These are phyloP conservation scores for Talaromyces sp. DNA, from an alignment of 2,329 filamentous ascomycete species.

Conservation along the genomic window DNA sequence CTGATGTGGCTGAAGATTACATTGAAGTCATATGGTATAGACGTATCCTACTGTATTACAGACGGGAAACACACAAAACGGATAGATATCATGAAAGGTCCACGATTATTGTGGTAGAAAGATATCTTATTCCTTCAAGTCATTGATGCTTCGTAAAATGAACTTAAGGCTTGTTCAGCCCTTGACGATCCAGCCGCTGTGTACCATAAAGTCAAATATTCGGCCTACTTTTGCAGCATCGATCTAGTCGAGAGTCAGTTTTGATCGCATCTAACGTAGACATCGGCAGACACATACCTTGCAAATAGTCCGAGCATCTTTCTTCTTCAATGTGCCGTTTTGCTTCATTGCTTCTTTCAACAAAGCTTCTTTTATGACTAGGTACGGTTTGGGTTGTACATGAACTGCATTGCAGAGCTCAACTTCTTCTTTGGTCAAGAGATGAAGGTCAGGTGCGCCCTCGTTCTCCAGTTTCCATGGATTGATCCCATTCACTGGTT, in stretches of 20 bases:
- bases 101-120: background rate
- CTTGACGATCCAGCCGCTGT: slow-evolving; percentile 87
- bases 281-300: slow-evolving; percentile 40
- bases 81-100: background rate
- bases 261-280: background rate
- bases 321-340: slow-evolving; percentile 87
- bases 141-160: background rate
- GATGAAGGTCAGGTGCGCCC: slow-evolving; percentile 72
- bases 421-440: slow-evolving; percentile 77
- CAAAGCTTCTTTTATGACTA: slow-evolving; percentile 92
- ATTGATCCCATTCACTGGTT: slow-evolving; percentile 45
- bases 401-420: slow-evolving; percentile 82
- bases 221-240: slow-evolving; percentile 80
- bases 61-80: background rate
- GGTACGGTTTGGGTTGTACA: slow-evolving; percentile 88
- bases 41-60: background rate
- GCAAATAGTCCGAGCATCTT: slow-evolving; percentile 83
- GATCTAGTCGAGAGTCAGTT: slow-evolving; percentile 47
- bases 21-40: background rate
- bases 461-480: slow-evolving; percentile 68
- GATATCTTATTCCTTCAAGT: background rate
- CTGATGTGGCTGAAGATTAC: background rate
- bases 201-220: slow-evolving; percentile 93
- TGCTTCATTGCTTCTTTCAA: slow-evolving; percentile 85
- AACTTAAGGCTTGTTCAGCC: slow-evolving; percentile 37